Conservation (phyloP, 768 basidiomycete genomes). For the Wakefieldia striispora region DNA sequence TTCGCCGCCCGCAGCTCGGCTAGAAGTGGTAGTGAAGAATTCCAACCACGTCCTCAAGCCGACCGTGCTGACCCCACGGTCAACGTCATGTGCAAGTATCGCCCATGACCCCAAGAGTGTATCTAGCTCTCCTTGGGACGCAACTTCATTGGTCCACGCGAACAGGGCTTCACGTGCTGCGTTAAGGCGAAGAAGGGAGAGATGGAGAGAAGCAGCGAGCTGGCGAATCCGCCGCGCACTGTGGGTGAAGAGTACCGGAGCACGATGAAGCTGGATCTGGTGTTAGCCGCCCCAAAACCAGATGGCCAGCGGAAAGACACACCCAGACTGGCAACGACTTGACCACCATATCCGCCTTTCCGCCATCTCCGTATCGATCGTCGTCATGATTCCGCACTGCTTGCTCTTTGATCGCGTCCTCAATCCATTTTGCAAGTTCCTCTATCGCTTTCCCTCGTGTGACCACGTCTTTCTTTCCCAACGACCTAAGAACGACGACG, state of each 20-base stretch:
- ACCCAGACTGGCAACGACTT: constrained; percentile 92
- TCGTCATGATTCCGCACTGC: constrained; percentile 35
- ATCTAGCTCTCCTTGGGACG: constrained; percentile 49
- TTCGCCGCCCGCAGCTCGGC: constrained; percentile 4
- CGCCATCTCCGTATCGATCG: constrained; percentile 6
- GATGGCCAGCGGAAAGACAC: constrained; percentile 27
- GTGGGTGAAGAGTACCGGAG: constrained; percentile 78
- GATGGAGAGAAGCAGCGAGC: constrained; percentile 59
- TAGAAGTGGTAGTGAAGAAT: constrained; percentile 20
- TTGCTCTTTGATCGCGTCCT: constrained; percentile 43
- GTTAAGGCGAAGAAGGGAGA: constrained; percentile 59
- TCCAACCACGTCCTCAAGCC: constrained; percentile 57
- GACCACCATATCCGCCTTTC: constrained; percentile 35
- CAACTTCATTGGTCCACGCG: constrained; percentile 48
- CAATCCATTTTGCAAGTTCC: constrained; percentile 72
- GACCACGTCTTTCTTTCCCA: constrained; percentile 87
- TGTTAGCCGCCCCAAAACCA: constrained; percentile 6
- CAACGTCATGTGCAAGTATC: constrained; percentile 68
- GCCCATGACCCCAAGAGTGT: constrained; percentile 71
- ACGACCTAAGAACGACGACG: constrained; percentile 71
- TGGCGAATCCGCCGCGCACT: constrained; percentile 73
- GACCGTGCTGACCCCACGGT: constrained; percentile 52
- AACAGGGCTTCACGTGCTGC: constrained; percentile 47
- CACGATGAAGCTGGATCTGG: constrained; percentile 69
- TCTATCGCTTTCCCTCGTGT: constrained; percentile 86